Evolutionary conservation across 805 yeast species (phyloP), one percentile per base, ranked within the genome.

Genomic region (Pichia heedii): DNA sequence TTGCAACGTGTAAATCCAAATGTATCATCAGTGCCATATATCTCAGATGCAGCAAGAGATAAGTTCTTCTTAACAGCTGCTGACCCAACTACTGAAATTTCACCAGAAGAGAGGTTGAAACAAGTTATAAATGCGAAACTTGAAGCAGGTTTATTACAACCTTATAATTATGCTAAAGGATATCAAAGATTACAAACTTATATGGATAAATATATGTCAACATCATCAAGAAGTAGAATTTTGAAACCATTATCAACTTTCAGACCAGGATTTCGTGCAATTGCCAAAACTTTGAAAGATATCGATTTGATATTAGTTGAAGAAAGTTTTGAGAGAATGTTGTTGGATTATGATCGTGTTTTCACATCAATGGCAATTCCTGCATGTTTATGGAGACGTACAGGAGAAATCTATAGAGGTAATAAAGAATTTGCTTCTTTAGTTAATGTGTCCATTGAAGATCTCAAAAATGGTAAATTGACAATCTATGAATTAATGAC

Each of bases 301-400:
- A 85, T 88, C 10, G 97, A 90, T 62, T 69, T 90, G 56, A 89
- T 89, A 5, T 66, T 88, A 30, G 97, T 90, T 4, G 97, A 90
- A 55, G 97, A 90, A 62, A 82, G 83, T 44, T 90, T 90, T 58
- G 97, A 90, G 65, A 71, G 97, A 49, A 85, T 90, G 95, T 65
- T 90, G 37, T 67, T 90, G 41, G 96, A 90, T 54, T 88, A 90
- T 56, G 97, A 90, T 60, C 71, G 97, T 30, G 96, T 90, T 4
- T 90, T 90, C 65, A 88, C 97, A 0, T 83, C 95, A 4, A 88
- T 90, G 96, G 96, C 97, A 7, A 87, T 90, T 48, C 97, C 97
- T 2, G 96, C 97, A 1, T 90, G 97, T 64, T 69, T 90, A 24
- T 90, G 97, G 97, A 69, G 97, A 58, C 79, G 97, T 54, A 89